Evolutionary conservation across 108 stramenopile genomes (phyloP), one percentile per base, ranked within the genome.

Genomic region (Phaeodactylum tricornutum): DNA sequence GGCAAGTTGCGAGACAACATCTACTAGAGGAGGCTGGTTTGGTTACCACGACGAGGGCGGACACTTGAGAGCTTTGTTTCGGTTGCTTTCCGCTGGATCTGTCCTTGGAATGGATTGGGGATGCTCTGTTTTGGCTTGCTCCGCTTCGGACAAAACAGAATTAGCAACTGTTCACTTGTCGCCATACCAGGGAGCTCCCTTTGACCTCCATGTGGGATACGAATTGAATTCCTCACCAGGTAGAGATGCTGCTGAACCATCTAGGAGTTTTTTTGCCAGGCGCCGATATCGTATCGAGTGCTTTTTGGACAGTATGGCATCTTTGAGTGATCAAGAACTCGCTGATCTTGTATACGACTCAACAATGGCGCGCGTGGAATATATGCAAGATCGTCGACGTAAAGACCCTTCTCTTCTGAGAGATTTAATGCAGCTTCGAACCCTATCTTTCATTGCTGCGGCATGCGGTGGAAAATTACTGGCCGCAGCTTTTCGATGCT

Each of bases 11-110:
- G 43, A 56, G 15, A 27, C 29, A 25, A 19, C 43, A 24, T 17
- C 47, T 8, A 37, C 27, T 20, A 45, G 52, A 27, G 82, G 82
- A 17, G 62, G 66, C 0, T 88, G 81, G 75, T 43, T 57, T n/a
- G 87, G 87, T 0, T 89, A 75, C 72, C 87, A 89, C 46, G 73
- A 82, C 50, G 87, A 89, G 57, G 87, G 87, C 22, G 75, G 75
- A 3, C 72, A 71, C 43, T 56, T 82, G 22, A 61, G 83, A 14
- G 51, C 69, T 6, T 49, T 89, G n/a, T 89, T 84, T 64, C 72
- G 87, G 52, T 75, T 89, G 17, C 20, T 89, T 6, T 84, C 71
- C 23, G 47, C 61, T 8, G 21, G 4, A n/a, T 14, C 38, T 23
- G 19, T 73, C 19, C 56, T 77, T 29, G 67, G 71, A 4, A 59